Evolutionary conservation across 2,329 filamentous ascomycete genomes (phyloP).

Genomic region (Aureobasidium namibiae): DNA sequence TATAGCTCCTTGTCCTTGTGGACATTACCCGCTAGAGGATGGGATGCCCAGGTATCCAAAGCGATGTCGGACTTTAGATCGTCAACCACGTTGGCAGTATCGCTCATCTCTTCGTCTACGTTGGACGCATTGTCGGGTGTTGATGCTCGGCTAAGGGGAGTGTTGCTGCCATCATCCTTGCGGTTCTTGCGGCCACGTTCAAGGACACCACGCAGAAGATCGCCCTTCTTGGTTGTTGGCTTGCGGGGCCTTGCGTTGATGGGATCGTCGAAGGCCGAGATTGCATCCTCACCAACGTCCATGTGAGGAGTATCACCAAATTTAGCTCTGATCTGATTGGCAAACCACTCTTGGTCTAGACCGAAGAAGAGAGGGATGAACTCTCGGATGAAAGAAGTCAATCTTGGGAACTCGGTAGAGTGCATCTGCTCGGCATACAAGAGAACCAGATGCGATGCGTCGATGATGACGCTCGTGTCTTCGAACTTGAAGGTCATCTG

Average conservation of each 20-base stretch:
- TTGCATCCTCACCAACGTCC: constrained; percentile 65
- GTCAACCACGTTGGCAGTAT: constrained; percentile 31
- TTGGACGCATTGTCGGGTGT: constrained; percentile 76
- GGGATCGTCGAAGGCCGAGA: constrained; percentile 58
- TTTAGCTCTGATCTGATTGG: constrained; percentile 52
- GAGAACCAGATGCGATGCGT: constrained; percentile 39
- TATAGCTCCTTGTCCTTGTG: constrained; percentile 58
- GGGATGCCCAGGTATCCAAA: constrained; percentile 55
- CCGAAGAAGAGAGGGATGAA: constrained; percentile 45
- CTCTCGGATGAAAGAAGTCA: constrained; percentile 41
- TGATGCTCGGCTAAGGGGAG: constrained; percentile 74
- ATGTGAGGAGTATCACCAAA: constrained; percentile 45
- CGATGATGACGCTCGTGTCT: constrained; percentile 45
- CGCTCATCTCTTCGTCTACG: constrained; percentile 63
- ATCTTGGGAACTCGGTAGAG: constrained; percentile 35
- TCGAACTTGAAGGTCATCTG: constrained; percentile 71
- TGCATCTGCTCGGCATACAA: constrained; percentile 35
- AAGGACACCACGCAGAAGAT: constrained; percentile 76
- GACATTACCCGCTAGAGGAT: constrained; percentile 49
- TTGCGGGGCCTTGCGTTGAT: constrained; percentile 60
- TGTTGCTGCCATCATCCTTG: constrained; percentile 67
- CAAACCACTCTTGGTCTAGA: constrained; percentile 47
- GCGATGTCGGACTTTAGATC: constrained; percentile 33
- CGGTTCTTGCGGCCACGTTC: constrained; percentile 64
- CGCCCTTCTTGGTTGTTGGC: constrained; percentile 61